A percentile compares a stretch with the other conserved stretches of the same genome.
These are phyloP conservation scores for Vaccinium vitisidaea DNA, from an alignment of 148 eudicot species.

Conservation along the genomic window DNA sequence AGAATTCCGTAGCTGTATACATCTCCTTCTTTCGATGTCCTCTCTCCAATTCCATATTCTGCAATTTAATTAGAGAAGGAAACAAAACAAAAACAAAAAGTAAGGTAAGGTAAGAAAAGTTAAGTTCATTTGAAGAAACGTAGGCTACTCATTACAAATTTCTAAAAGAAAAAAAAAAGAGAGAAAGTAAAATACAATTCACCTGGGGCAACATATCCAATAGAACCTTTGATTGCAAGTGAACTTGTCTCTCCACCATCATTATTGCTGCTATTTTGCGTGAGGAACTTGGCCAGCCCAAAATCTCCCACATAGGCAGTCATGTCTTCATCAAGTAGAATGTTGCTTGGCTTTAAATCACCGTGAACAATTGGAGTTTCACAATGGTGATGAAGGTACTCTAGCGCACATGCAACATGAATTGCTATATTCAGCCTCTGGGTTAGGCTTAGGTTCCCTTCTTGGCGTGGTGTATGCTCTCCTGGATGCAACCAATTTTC, in stretches of 20 bases:
- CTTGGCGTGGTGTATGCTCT: not conserved
- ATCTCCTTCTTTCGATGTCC: constrained; percentile 27
- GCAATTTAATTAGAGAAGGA: not conserved
- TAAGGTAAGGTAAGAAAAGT: too few species aligned
- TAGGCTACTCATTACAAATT: too few species aligned
- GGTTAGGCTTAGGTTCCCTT: not conserved
- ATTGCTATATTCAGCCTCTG: constrained; percentile 15
- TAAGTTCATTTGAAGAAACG: too few species aligned
- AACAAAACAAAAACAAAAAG: too few species aligned
- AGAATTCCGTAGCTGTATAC: constrained; percentile 37
- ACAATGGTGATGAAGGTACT: not conserved
- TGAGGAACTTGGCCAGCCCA: constrained; percentile 10
- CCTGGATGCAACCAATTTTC: constrained; percentile 14
- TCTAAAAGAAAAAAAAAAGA: too few species aligned
- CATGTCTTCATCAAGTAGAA: constrained; percentile 1
- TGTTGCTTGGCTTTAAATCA: constrained; percentile 6
- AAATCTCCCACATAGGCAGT: constrained; percentile 9
- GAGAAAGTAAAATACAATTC: too few species aligned
- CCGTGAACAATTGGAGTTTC: constrained; percentile 9
- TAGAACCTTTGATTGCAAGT: too few species aligned
- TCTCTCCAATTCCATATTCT: constrained; percentile 22
- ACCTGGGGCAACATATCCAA: constrained; percentile 12
- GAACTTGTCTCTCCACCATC: too few species aligned
- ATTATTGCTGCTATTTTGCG: not conserved
- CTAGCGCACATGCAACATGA: constrained; percentile 11